Conservation (phyloP, 768 basidiomycete species). For the Candolleomyces aberdarensis region DNA sequence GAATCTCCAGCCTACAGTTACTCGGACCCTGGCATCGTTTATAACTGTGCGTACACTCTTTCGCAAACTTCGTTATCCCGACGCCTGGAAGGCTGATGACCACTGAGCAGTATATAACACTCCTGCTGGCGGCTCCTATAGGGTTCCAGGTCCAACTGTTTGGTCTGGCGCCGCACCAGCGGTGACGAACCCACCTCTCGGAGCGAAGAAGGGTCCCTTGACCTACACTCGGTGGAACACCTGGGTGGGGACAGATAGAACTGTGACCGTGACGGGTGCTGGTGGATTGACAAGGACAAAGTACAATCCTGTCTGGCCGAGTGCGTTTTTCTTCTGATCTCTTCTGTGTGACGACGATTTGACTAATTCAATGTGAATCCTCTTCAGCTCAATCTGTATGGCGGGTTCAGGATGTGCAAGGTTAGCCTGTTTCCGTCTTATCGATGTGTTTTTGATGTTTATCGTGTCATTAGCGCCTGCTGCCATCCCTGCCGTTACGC, state of each 20-base stretch:
- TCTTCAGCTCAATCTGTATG: too few species aligned
- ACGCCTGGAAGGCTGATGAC: neutral
- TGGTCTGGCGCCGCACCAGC: slow-evolving; percentile 10
- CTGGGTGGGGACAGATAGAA: slow-evolving; percentile 10
- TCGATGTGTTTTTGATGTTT: too few species aligned
- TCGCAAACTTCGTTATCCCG: neutral
- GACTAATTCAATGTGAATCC: too few species aligned
- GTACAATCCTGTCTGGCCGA: slow-evolving; percentile 8
- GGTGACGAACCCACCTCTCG: slow-evolving; percentile 9
- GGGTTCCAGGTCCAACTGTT: slow-evolving; percentile 4
- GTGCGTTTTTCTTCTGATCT: neutral
- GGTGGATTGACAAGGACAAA: slow-evolving; percentile 6
- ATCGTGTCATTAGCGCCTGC: too few species aligned
- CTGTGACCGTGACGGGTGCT: slow-evolving; percentile 5
- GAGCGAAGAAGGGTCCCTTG: slow-evolving; percentile 7
- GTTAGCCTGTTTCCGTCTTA: too few species aligned
- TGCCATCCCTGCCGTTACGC: too few species aligned
- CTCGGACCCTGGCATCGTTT: slow-evolving; percentile 8
- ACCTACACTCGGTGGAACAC: slow-evolving; percentile 11
- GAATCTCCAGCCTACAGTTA: slow-evolving; percentile 7
- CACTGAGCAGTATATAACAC: slow-evolving; percentile 3
- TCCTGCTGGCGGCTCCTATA: slow-evolving; percentile 2
- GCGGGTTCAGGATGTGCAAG: too few species aligned
- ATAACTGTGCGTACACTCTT: slow-evolving; percentile 4
- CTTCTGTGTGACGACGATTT: too few species aligned